Evolutionary conservation across 2,329 filamentous ascomycete genomes (phyloP), one percentile per base, ranked within the genome.

Genomic region (Diaporthe australafricana): DNA sequence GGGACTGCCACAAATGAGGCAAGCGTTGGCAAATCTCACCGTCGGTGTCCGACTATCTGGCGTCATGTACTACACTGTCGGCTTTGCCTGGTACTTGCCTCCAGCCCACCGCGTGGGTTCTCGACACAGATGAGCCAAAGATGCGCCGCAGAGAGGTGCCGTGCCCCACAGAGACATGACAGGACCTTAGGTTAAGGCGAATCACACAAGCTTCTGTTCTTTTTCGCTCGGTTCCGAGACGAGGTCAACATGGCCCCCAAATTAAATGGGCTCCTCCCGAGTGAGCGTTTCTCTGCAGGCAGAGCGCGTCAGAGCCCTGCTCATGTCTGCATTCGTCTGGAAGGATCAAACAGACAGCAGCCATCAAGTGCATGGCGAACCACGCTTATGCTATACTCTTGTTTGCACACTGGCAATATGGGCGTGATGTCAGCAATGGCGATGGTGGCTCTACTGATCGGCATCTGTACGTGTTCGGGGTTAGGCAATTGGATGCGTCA

Each of bases 281-380:
- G 32, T n/a, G 35, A 40, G 42, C 20, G 12, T 20, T 48, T 17
- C 60, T 48, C 25, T 38, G 42, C 60, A 63, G 42, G 14, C 7
- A 16, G 47, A 48, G 32, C 27, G 60, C 27, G 57, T 63, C 57
- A 62, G 42, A 63, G 42, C 9, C 30, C 57, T 63, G 25, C 40
- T 17, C 57, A 63, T 48, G 3, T 25, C 57, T 63, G 57, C 40
- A 47, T 63, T 22, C 20, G 57, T 48, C 42, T 63, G 40, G 42
- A 35, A 63, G 60, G 60, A 63, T 63, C 60, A 48, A 35, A 48
- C 60, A 48, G 42, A 63, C 57, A 63, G 60, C 60, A 45, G 42
- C 17, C 35, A 45, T 42, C 42, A 35, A 38, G 32, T 48, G 60
- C 57, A 63, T 45, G 60, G 60, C 60, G 60, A 47, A 48, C 60